A percentile compares a stretch with the other conserved stretches of the same genome.
phyloP scores from a whole-genome alignment of 805 yeast genomes.

The Saturnispora dispora region DNA sequence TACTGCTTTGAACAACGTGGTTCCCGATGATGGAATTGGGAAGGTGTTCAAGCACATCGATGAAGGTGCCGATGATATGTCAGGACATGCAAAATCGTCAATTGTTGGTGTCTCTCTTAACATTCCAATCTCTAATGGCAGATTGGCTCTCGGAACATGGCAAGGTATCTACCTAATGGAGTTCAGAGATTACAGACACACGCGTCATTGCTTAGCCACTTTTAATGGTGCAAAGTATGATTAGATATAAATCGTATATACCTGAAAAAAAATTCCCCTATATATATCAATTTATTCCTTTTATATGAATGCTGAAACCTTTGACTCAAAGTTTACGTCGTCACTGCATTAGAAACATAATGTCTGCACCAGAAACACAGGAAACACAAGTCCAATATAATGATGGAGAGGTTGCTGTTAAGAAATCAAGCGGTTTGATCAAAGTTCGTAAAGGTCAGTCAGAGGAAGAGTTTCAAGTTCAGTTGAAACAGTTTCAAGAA shows the following conservation, averaged over 20 bases:
- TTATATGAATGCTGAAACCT: neutral
- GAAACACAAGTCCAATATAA: slow-evolving; percentile 16
- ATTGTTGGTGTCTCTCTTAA: slow-evolving; percentile 54
- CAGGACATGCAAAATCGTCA: slow-evolving; percentile 64
- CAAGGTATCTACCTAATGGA: slow-evolving; percentile 75
- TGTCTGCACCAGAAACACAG: slow-evolving; percentile 1
- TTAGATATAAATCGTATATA: neutral
- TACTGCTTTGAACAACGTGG: slow-evolving; percentile 51
- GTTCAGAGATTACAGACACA: slow-evolving; percentile 55
- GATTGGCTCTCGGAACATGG: slow-evolving; percentile 72
- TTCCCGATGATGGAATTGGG: slow-evolving; percentile 52
- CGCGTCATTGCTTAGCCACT: slow-evolving; percentile 63
- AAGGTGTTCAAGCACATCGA: slow-evolving; percentile 50
- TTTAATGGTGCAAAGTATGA: slow-evolving; percentile 46
- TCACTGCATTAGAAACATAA: neutral
- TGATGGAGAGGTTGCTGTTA: slow-evolving; percentile 36
- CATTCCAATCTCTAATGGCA: slow-evolving; percentile 64
- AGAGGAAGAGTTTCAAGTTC: slow-evolving; percentile 50
- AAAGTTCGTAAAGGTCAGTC: slow-evolving; percentile 61
- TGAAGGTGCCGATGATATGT: slow-evolving; percentile 82
- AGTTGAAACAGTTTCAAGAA: slow-evolving; percentile 39
- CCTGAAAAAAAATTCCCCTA: neutral
- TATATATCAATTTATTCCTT: neutral
- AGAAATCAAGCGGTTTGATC: slow-evolving; percentile 37
- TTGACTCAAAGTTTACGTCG: neutral